Base-by-base conservation (phyloP, 1,284 basidiomycete species). In the Trametes pubescens region DNA sequence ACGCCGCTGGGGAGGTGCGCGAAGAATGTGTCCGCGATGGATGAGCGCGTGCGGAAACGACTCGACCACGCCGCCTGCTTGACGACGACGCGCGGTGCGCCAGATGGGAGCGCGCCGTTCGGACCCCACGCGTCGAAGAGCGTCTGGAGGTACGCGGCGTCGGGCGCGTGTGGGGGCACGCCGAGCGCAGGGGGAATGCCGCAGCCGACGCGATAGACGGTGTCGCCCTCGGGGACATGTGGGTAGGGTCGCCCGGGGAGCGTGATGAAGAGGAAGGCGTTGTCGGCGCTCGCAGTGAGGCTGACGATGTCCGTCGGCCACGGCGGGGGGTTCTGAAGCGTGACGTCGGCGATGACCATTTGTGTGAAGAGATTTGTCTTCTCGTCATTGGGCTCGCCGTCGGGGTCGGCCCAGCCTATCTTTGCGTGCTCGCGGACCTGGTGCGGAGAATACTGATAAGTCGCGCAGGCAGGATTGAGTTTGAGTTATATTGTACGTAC, bases 1-100 rank as follows among this genome's bases (percentile, higher is more conserved):
- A 37, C 46, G 7, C 38, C 59, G 11, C 29, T 35, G 3, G 66
- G 59, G 16, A 79, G 64, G 53, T 75, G 74, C 11, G 68, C 67
- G 61, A 78, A 79, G 26, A 62, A 71, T 0, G 61, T 74, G 37
- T 78, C 75, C 2, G 79, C 78, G 56, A 81, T 68, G 7, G 78
- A 75, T 4, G 74, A 76, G 57, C 73, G 77, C 21, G 76, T 79
- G 47, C 76, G 74, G 76, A 81, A 83, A 21, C 81, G 76, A 9
- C 78, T 75, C 1, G 75, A 69, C 79, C 81, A 81, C 22, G 79
- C 14, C 10, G 76, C 57, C 58, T 64, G 57, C 55, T 52, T 49
- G 57, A 70, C 65, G 51, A 24, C 51, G 49, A 61, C 61, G 29
- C 55, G 56, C 1, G 69, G 60, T 52, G 62, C 53, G 48, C 59